phyloP scores from a whole-genome alignment of 768 basidiomycete species.

The Kondoa malvinella region DNA sequence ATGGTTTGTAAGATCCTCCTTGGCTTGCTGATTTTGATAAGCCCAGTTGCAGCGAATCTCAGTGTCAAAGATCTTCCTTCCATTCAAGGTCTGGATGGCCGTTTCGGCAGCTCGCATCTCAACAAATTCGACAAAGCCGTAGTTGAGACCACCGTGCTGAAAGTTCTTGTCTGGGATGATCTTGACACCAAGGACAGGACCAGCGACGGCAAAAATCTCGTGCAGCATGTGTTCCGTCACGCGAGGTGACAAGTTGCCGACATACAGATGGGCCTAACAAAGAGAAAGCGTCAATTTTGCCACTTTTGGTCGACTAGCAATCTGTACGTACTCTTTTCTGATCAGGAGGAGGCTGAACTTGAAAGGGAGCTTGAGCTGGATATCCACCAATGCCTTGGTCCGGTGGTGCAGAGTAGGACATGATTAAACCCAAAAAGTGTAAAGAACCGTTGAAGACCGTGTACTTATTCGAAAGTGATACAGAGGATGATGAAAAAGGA shows the following conservation, averaged over 20 bases:
- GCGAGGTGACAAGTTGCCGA: constrained; percentile 90
- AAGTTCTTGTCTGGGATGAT: constrained; percentile 99
- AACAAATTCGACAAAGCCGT: constrained; percentile 89
- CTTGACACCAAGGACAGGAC: constrained; percentile 65
- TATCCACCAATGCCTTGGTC: constrained; percentile 3
- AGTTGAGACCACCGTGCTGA: constrained; percentile 97
- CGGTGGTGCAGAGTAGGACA: background rate
- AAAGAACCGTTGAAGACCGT: background rate
- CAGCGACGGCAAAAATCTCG: constrained; percentile 68
- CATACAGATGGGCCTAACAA: constrained; percentile 70
- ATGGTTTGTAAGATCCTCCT: constrained; percentile 94
- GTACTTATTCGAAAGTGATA: no score
- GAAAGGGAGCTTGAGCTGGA: background rate
- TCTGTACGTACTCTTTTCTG: background rate
- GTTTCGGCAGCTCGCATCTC: constrained; percentile 98
- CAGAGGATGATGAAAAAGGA: no score
- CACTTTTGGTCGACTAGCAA: background rate
- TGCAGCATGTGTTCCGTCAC: constrained; percentile 95
- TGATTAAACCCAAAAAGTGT: background rate
- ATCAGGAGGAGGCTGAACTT: background rate
- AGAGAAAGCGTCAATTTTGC: background rate
- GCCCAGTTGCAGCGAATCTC: constrained; percentile 99
- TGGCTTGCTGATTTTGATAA: constrained; percentile 81
- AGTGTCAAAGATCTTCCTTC: constrained; percentile 98
- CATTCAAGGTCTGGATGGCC: constrained; percentile 93